Conservation (phyloP, 768 basidiomycete genomes). For the Rossbeevera mucosa region DNA sequence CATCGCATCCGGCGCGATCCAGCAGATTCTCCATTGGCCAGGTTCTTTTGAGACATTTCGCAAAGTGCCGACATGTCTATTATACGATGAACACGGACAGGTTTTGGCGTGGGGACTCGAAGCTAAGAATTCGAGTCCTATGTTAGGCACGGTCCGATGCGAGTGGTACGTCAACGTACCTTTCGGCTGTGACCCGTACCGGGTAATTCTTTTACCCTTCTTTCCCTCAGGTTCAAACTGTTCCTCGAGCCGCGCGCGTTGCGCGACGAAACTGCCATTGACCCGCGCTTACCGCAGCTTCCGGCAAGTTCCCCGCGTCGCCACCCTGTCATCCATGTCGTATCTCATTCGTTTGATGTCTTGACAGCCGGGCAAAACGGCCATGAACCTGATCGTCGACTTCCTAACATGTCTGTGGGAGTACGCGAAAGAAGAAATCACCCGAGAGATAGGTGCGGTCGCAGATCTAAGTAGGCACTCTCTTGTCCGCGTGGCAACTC, state of each 20-base stretch:
- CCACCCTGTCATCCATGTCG: background rate
- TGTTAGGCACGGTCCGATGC: conserved; percentile 57
- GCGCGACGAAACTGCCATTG: conserved; percentile 63
- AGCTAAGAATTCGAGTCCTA: conserved; percentile 73
- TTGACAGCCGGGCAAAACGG: conserved; percentile 63
- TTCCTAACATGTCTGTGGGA: conserved; percentile 83
- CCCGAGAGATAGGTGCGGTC: conserved; percentile 79
- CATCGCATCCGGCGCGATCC: conserved; percentile 71
- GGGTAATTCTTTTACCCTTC: background rate
- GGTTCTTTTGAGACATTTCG: conserved; percentile 82
- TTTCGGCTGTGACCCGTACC: background rate
- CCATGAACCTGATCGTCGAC: conserved; percentile 77
- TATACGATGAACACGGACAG: conserved; percentile 70
- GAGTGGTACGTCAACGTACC: conserved; percentile 41
- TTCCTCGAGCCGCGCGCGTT: conserved; percentile 80
- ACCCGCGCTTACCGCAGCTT: conserved; percentile 73
- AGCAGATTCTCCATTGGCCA: conserved; percentile 85
- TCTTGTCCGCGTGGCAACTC: background rate
- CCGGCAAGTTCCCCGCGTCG: conserved; percentile 50
- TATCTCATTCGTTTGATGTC: background rate
- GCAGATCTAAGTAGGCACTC: conserved; percentile 69
- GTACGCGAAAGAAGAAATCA: conserved; percentile 83
- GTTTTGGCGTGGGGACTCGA: conserved; percentile 84
- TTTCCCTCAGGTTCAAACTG: conserved; percentile 68
- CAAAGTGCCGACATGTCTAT: conserved; percentile 80